Evolutionary conservation across 78 protist species (phyloP), one percentile per base, ranked within the genome.

Genomic region (Protostelium mycophagum): DNA sequence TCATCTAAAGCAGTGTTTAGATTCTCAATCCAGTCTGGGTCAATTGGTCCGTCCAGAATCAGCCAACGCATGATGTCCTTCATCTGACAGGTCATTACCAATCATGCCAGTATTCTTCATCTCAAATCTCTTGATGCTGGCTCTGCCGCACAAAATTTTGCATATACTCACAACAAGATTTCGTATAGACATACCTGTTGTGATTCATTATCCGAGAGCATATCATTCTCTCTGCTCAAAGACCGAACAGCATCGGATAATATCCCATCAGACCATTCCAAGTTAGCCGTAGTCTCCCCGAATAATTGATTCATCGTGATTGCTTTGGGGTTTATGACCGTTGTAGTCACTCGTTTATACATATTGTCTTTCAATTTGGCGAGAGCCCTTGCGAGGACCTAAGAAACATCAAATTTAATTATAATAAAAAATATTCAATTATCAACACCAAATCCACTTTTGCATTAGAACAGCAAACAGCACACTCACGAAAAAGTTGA

Each of bases 1-100:
- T 99, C 99, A 93, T 99, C 99, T 10, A 99, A 94, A 35, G 98
- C 98, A 0, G 97, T 91, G 95, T 99, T 99, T 38, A 99, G 92
- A 90, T 97, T 98, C 90, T 99, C 99, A 23, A 99, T 99, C 99
- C 99, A 98, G 89, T 98, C 99, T 1, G 99, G 99, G 88, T 98
- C 99, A 31, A 99, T 98, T 88, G 98, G 99, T 35, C 99, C 99
- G 86, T 99, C 99, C 63, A 98, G 94, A 37, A 99, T 86, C 86
- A 99, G 97, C 99, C 99, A 99, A 83, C 98, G 73, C 31, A 25
- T 51, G 73, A 51, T 16, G 16, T 51, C 73, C 16, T 16, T 16
- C 31, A 51, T 16, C 73, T 51, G 73, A 25, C 73, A 51, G 31
- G 73, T 51, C 73, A 51, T 51, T 51, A 51, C 16, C 5, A 5